Evolutionary conservation across 768 basidiomycete species (phyloP), one percentile per base, ranked within the genome.

Genomic region (Pleurotus platypus): DNA sequence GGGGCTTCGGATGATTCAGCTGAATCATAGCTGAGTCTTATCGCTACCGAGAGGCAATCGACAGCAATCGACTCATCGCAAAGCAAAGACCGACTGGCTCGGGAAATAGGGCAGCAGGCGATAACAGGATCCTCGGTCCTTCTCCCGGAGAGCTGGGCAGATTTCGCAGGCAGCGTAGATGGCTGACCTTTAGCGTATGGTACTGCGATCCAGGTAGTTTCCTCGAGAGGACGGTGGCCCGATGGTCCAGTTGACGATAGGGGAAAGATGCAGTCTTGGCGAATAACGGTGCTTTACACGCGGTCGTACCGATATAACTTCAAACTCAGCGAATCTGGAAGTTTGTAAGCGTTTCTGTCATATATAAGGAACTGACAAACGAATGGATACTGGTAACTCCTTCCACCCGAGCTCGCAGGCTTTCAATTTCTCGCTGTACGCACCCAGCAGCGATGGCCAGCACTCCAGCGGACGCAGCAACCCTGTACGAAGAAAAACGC

Each of bases 381-480:
- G 30, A 30, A 11, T 35, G 9, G 39, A 38, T 13, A 12, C 51
- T 42, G 51, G 7, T 12, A 54, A 42, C 24, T 54, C 39, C 51
- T n/a, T 54, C 51, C 39, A 40, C 20, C 39, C 51, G 38, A 54
- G 51, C 51, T 38, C 12, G 51, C 51, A 54, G 20, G 51, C 39
- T 16, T 39, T 39, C 27, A 12, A 18, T 18, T 3, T 38, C 27
- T 26, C 38, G 51, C 51, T 54, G 18, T 39, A 35, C 51, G 8
- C 24, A 11, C 24, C 20, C 8, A 22, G 39, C 51, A 54, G 51
- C 37, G 12, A 54, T 54, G 51, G 37, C 51, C 20, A 40, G 20
- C 38, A 54, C 67, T 56, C 70, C 72, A 27, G 61, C 56, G 22
- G 69, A 72, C 51, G 64, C 66, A 35, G 53, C 61, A n/a, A 73